Conservation (phyloP, 306 rosid species). For the Medicago lupulina region DNA sequence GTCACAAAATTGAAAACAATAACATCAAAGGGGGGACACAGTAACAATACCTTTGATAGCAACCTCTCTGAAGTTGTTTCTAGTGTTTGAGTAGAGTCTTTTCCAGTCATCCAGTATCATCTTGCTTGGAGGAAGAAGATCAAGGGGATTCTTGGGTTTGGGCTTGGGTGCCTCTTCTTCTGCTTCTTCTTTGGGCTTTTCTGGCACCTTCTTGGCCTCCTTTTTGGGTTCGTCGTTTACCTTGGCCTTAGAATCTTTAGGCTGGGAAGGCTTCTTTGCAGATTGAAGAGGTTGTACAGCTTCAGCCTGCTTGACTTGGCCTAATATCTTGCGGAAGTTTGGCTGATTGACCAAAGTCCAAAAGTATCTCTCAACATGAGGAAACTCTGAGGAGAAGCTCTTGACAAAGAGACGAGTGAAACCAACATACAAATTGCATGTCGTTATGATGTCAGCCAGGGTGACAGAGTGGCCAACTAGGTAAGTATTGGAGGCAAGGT, state of each 20-base stretch:
- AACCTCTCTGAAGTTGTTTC: conserved; percentile 92
- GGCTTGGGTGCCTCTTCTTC: conserved; percentile 93
- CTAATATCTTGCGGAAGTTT: conserved; percentile 72
- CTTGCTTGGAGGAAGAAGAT: conserved; percentile 87
- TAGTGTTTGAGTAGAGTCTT: conserved; percentile 88
- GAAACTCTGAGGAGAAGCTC: conserved; percentile 85
- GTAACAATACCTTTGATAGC: conserved; percentile 76
- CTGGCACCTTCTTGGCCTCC: conserved; percentile 43
- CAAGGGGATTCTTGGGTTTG: conserved; percentile 85
- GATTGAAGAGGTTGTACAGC: conserved; percentile 60
- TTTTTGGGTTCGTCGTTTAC: conserved; percentile 70
- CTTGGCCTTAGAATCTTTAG: conserved; percentile 74
- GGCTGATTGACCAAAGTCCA: conserved; percentile 97
- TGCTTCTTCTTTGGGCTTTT: conserved; percentile 55
- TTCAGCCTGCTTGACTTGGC: conserved; percentile 75
- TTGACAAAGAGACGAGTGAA: conserved; percentile 52
- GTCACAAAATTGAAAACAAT: not conserved
- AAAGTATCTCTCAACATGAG: conserved; percentile 90
- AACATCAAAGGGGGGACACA: not conserved
- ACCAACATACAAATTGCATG: conserved; percentile 56
- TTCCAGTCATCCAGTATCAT: conserved; percentile 96
- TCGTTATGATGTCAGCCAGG: conserved; percentile 72
- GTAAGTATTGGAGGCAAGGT: conserved; percentile 76
- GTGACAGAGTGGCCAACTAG: conserved; percentile 85
- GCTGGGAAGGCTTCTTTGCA: conserved; percentile 70